Conservation (phyloP, 2,329 filamentous ascomycete species). For the Alternaria brassicae region DNA sequence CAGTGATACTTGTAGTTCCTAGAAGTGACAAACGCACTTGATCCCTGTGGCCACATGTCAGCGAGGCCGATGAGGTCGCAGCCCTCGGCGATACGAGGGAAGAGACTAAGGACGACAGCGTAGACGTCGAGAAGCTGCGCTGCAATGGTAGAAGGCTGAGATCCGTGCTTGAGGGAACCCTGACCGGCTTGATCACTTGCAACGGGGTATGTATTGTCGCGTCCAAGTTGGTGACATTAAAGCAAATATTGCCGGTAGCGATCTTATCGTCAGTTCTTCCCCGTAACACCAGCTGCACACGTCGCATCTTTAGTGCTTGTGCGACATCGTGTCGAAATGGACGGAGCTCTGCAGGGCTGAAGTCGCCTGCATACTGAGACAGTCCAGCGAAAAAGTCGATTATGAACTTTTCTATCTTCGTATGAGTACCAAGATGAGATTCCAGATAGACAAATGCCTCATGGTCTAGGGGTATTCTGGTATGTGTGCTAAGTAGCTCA, state of each 20-base stretch:
- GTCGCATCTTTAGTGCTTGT: background rate
- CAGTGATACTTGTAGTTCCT: background rate
- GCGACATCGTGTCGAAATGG: slow-evolving; percentile 12
- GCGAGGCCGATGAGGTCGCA: background rate
- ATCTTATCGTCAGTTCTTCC: slow-evolving; percentile 1
- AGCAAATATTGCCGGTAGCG: background rate
- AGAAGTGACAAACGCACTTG: background rate
- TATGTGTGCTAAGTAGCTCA: background rate
- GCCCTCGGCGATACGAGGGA: background rate
- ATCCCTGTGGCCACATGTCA: background rate
- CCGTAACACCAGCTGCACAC: background rate
- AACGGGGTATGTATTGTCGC: background rate
- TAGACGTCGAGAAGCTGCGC: background rate
- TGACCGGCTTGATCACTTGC: background rate
- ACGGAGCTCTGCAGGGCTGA: slow-evolving; percentile 1
- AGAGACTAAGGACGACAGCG: background rate
- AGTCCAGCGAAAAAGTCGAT: slow-evolving; percentile 24
- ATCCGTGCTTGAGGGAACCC: background rate
- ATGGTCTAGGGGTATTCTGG: slow-evolving; percentile 1
- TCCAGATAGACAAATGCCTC: slow-evolving; percentile 15
- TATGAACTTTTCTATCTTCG: slow-evolving; percentile 22
- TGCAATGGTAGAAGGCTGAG: background rate
- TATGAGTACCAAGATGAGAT: slow-evolving; percentile 17
- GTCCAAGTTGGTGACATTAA: slow-evolving; percentile 7
- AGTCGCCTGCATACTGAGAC: background rate